phyloP scores from a whole-genome alignment of 140 eudicot species.

The Bidens hawaiensis region DNA sequence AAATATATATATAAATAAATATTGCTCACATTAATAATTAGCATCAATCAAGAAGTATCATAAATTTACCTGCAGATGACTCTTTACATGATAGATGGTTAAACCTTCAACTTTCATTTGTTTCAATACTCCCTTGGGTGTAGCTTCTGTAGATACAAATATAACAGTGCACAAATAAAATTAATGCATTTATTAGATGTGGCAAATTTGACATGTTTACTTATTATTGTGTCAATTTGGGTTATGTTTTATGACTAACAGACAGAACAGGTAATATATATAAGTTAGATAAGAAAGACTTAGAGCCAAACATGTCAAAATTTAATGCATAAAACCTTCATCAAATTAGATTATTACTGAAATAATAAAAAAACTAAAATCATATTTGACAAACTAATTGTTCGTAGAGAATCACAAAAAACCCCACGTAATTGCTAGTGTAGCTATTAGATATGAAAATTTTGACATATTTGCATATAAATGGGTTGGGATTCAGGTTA shows the following conservation, averaged over 20 bases:
- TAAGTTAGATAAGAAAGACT: neutral
- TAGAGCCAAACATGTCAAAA: neutral
- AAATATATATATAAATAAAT: conserved; percentile 11
- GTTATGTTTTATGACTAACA: neutral
- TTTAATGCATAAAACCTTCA: neutral
- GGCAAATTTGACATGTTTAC: neutral
- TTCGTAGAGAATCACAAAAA: neutral
- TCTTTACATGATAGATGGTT: conserved; percentile 93
- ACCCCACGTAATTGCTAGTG: neutral
- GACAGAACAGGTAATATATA: neutral
- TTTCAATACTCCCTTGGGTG: conserved; percentile 95
- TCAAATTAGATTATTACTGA: neutral
- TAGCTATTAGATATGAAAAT: neutral
- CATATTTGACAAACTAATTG: neutral
- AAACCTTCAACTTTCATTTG: conserved; percentile 87
- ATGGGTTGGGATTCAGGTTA: neutral
- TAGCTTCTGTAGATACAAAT: conserved; percentile 62
- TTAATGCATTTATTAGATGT: neutral
- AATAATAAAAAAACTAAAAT: neutral
- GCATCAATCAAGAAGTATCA: conserved; percentile 2
- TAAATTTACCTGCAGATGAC: conserved; percentile 87
- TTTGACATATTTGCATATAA: neutral
- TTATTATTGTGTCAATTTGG: neutral
- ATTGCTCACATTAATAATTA: neutral
- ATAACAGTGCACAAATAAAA: conserved; percentile 7